A percentile compares a stretch with the other conserved stretches of the same genome.
Evolutionary conservation across 2,329 filamentous ascomycete genomes (phyloP).

Genomic region (Canariomyces notabilis): DNA sequence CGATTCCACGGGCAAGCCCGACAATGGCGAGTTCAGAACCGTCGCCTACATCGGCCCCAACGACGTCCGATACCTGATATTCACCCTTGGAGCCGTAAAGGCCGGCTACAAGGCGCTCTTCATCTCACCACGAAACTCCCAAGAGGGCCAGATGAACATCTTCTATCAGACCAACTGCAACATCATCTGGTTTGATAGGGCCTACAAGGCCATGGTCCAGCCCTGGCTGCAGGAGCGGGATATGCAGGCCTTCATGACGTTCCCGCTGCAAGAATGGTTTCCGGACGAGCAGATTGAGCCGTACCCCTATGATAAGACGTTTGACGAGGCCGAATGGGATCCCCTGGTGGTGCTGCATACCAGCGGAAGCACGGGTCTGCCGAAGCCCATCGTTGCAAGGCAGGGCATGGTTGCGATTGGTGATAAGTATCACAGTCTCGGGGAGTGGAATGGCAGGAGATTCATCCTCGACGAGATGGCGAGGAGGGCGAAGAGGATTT

Average conservation of each 20-base stretch:
- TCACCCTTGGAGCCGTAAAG: constrained; percentile 28
- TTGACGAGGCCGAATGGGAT: constrained; percentile 38
- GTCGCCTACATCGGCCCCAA: constrained; percentile 43
- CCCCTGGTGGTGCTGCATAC: constrained; percentile 41
- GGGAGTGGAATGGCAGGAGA: constrained; percentile 16
- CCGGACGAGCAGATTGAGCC: constrained; percentile 30
- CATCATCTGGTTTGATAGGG: constrained; percentile 32
- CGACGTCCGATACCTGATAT: constrained; percentile 28
- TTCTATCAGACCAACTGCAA: constrained; percentile 41
- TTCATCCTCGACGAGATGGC: constrained; percentile 16
- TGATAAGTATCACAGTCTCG: constrained; percentile 30
- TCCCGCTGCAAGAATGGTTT: constrained; percentile 33
- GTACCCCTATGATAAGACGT: constrained; percentile 38
- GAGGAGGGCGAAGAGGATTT: constrained; percentile 13
- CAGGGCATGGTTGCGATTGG: constrained; percentile 35
- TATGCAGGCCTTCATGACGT: constrained; percentile 36
- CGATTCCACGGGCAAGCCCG: constrained; percentile 26
- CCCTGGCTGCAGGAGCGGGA: constrained; percentile 35
- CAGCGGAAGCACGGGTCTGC: constrained; percentile 42
- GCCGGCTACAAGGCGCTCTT: constrained; percentile 37
- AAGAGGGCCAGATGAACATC: constrained; percentile 41
- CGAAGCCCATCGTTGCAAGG: constrained; percentile 39
- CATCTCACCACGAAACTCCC: constrained; percentile 42
- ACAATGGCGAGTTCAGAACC: constrained; percentile 30
- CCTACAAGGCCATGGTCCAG: constrained; percentile 29